Conservation (phyloP, 441 rosid genomes). For the Croton setiger region DNA sequence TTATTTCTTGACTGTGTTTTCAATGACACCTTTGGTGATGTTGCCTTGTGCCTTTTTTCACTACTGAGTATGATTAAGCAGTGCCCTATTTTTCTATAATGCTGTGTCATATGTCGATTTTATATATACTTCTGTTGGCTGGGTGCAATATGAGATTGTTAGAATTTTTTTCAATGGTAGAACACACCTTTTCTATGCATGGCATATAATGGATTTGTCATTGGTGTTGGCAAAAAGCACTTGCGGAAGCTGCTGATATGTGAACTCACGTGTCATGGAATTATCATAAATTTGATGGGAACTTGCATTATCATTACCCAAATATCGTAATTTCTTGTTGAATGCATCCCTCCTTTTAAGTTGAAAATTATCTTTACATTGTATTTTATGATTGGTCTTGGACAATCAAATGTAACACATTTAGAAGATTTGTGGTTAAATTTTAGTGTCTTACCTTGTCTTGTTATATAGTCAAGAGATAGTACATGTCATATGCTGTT, state of each 20-base stretch:
- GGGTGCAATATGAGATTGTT: not conserved
- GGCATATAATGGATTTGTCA: not conserved
- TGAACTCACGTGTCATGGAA: no score
- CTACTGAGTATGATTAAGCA: not conserved
- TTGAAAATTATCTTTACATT: not conserved
- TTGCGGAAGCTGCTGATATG: no score
- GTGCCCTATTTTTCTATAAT: not conserved
- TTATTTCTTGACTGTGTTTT: no score
- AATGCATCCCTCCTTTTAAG: not conserved
- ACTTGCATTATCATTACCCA: not conserved
- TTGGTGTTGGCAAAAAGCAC: no score
- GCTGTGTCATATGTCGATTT: no score
- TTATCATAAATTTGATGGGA: not conserved
- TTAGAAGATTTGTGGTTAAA: not conserved
- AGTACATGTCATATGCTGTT: not conserved
- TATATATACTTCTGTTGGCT: not conserved
- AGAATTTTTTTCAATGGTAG: not conserved
- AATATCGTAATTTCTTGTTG: not conserved
- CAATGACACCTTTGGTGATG: not conserved
- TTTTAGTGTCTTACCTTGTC: not conserved
- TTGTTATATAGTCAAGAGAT: no score
- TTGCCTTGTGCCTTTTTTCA: not conserved
- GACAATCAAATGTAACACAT: not conserved
- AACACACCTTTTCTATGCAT: not conserved
- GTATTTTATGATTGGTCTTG: not conserved